Evolutionary conservation across 1,284 basidiomycete species (phyloP), one percentile per base, ranked within the genome.

Genomic region (Apiotrichum montevideense): DNA sequence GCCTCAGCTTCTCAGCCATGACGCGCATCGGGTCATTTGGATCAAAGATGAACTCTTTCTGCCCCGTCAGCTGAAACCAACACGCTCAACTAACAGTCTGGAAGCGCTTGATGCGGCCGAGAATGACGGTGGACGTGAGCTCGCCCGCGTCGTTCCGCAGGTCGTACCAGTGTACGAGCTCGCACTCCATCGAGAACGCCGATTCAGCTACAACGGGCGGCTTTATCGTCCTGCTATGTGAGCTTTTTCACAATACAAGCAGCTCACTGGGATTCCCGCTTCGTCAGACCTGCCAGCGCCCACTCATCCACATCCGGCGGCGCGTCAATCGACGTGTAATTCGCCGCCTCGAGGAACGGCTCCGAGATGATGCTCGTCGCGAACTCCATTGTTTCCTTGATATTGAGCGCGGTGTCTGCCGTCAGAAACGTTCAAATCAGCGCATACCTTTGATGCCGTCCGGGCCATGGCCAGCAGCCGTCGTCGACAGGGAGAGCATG

Each of bases 351-450:
- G 45, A 85, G 76, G 68, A 88, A 87, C 0, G 84, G 77, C 70
- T 89, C 87, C 60, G 84, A 86, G 66, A 90, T 85, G 61, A 90
- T 85, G 66, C 84, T 87, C 46, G 87, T 83, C 6, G 84, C 85
- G 70, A 90, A 91, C 67, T 86, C 80, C 63, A 84, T 84, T 5
- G 83, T 85, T 0, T 77, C 73, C 47, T 82, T 76, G 63, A 90
- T 85, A 66, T 90, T 90, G 56, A 79, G 78, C 50, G 83, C 79
- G 1, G 85, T 86, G 69, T 90, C 86, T 6, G 14, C 6, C 5
- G 41, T 42, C 41, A 42, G 41, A 7, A n/a, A 14, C 11, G 41
- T 13, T 42, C 41, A 15, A 13, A 7, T 15, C 11, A 14, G 2
- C 41, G n/a, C 41, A 7, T 7, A 42, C 41, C 41, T n/a, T 42